Evolutionary conservation across 2,329 filamentous ascomycete genomes (phyloP), one percentile per base, ranked within the genome.

Genomic region (Penicillium occitanis): DNA sequence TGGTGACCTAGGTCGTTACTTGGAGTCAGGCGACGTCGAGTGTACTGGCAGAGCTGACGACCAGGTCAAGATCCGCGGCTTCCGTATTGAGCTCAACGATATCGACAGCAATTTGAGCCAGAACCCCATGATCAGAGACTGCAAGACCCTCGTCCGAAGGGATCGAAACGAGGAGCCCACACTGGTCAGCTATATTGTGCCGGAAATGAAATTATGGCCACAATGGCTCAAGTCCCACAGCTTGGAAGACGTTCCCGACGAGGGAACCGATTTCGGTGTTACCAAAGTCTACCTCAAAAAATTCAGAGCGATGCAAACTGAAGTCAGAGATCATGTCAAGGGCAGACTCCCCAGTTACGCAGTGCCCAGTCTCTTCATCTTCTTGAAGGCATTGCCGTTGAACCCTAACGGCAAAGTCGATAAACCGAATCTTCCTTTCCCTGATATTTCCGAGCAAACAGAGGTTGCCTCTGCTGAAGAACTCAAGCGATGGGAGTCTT

Each of bases 11-110:
- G 94, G 94, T 3, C 83, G 88, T 66, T 93, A 91, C 73, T 86
- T 87, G 61, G 82, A 85, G 1, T 84, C 87, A 53, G 92, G 91
- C 42, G 88, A 90, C 69, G 90, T 92, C 11, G 90, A 91, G 73
- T 91, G 88, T 73, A 89, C 90, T 10, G 94, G 94, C 25, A 86
- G 95, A 66, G 88, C 88, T 28, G 94, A 98, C 74, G 86, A 90
- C 70, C 94, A 98, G 76, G 91, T 97, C 81, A 99, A 98, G 83
- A 94, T 98, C 70, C 90, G 95, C 67, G 94, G 94, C 1, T 98
- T 97, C 84, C 86, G 94, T 68, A 96, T 99, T 71, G 95, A 99
- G 80, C 88, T 98, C 55, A 90, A 90, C 69, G 95, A 98, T 71
- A 97, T 98, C 70, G 93, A 98, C 77, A 90, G 85, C 50, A 90